phyloP scores from a whole-genome alignment of 2,329 filamentous ascomycete genomes.

The Fusarium setosum region DNA sequence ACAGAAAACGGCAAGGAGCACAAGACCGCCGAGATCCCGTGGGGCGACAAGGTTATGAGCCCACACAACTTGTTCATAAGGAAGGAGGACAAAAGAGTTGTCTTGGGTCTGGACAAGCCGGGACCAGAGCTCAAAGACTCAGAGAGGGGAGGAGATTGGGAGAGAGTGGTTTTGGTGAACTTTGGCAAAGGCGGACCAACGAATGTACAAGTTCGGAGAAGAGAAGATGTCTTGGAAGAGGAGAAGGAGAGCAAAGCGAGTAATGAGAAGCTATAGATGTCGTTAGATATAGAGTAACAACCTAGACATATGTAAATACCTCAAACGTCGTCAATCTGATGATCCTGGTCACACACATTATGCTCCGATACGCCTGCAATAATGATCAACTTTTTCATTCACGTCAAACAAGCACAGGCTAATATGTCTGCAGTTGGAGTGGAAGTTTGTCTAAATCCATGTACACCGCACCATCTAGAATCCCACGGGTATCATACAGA shows the following conservation, averaged over 20 bases:
- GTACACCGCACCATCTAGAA: conserved; percentile 9
- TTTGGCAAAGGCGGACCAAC: conserved; percentile 63
- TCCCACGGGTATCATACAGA: conserved; percentile 42
- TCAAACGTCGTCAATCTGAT: too few species aligned
- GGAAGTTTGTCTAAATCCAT: conserved; percentile 28
- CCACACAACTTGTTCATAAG: conserved; percentile 61
- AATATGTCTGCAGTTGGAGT: conserved; percentile 11
- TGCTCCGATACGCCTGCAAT: too few species aligned
- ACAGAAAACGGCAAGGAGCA: conserved; percentile 54
- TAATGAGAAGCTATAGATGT: conserved; percentile 42
- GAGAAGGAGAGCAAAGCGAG: conserved; percentile 50
- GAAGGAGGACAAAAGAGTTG: conserved; percentile 57
- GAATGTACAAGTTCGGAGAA: conserved; percentile 63
- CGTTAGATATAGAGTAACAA: background rate
- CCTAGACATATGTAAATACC: background rate
- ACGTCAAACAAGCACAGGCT: background rate
- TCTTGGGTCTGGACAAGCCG: conserved; percentile 68
- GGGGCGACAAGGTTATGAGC: conserved; percentile 72
- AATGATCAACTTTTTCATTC: too few species aligned
- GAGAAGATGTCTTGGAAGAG: conserved; percentile 61
- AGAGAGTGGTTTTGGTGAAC: conserved; percentile 68
- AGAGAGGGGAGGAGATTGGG: conserved; percentile 65
- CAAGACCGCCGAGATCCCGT: conserved; percentile 59
- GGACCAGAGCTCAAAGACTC: conserved; percentile 64
- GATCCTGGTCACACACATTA: too few species aligned